Evolutionary conservation across 192 early-diverging fungal genomes (phyloP).

Genomic region (Mortierella claussenii): DNA sequence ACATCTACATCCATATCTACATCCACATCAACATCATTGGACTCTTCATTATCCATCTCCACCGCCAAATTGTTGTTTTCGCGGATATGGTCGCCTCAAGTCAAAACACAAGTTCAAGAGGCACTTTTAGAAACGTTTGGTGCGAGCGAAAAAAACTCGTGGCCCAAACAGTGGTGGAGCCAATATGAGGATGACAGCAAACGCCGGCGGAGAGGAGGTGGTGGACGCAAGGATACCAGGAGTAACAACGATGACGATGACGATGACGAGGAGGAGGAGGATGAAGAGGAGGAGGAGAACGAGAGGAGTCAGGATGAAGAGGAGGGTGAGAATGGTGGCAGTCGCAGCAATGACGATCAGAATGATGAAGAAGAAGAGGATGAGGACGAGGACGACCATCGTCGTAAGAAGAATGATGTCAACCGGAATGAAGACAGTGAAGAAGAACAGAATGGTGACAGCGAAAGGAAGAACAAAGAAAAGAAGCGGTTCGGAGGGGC

Average conservation of each 20-base stretch:
- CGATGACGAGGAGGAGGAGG: conserved; percentile 10
- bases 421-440: conserved; percentile 18
- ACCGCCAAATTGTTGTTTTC: conserved; percentile 3
- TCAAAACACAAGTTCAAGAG: conserved; percentile 27
- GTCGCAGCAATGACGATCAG: conserved; percentile 2
- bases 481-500: conserved; percentile 14
- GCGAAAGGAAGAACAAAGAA: conserved; percentile 13
- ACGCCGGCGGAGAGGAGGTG: not conserved
- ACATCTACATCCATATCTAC: not conserved
- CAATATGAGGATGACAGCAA: conserved; percentile 2
- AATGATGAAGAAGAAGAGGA: conserved; percentile 11
- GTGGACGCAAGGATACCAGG: conserved; percentile 4
- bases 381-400: not conserved
- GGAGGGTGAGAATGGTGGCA: not conserved
- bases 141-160: conserved; percentile 38
- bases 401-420: conserved; percentile 13
- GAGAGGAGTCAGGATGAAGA: conserved; percentile 49
- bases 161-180: conserved; percentile 40
- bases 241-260: too few species aligned
- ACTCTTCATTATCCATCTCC: not conserved
- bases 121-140: conserved; percentile 50
- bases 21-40: too few species aligned
- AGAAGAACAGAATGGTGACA: conserved; percentile 15
- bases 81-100: conserved; percentile 25
- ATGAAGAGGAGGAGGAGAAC: conserved; percentile 10